A percentile compares a stretch with the other conserved stretches of the same genome.
Conservation (phyloP, 805 yeast species). For the Candida incommunis region DNA sequence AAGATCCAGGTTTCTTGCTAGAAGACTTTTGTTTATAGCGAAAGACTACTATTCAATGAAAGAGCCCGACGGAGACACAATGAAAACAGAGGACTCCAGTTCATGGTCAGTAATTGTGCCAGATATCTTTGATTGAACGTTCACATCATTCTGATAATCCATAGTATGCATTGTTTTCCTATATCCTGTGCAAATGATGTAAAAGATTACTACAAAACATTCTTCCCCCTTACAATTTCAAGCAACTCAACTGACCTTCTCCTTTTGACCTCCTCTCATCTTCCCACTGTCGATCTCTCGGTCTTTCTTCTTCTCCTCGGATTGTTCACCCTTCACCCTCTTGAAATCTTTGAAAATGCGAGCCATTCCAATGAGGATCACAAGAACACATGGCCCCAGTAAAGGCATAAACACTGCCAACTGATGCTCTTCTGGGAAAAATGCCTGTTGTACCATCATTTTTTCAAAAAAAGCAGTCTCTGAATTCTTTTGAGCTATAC, state of each 20-base stretch:
- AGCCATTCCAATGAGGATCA: constrained; percentile 25
- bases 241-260: too few species aligned
- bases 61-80: too few species aligned
- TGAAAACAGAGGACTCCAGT: too few species aligned
- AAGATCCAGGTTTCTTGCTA: background rate
- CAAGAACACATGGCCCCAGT: constrained; percentile 71
- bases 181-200: too few species aligned
- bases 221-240: too few species aligned
- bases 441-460: constrained; percentile 89
- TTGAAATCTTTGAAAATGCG: constrained; percentile 15
- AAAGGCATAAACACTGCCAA: constrained; percentile 87
- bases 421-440: constrained; percentile 91
- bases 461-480: constrained; percentile 79
- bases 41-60: background rate
- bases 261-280: background rate
- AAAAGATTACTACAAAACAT: too few species aligned
- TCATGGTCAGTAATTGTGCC: too few species aligned
- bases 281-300: constrained; percentile 2
- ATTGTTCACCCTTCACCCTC: background rate
- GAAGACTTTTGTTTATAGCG: background rate
- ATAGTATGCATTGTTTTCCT: too few species aligned
- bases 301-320: constrained; percentile 3
- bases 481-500: constrained; percentile 46
- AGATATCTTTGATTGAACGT: too few species aligned
- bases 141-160: too few species aligned